Evolutionary conservation across 2,329 filamentous ascomycete genomes (phyloP).

Genomic region (Sporothrix mexicana): DNA sequence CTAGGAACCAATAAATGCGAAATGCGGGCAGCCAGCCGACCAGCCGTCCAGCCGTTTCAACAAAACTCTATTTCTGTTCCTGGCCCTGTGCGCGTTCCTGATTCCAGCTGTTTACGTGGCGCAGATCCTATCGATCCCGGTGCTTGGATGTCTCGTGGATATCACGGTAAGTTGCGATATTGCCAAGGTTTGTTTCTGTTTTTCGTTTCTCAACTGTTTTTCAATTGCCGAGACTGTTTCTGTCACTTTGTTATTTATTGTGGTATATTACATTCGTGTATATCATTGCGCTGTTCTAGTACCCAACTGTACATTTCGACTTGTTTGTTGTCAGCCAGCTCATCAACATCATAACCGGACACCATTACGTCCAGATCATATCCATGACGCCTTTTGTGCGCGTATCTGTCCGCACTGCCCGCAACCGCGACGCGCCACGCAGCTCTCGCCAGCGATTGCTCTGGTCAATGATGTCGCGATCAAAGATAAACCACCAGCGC

Average conservation of each 20-base stretch:
- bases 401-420: conserved; percentile 6
- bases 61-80: background rate
- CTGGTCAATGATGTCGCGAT: conserved; percentile 57
- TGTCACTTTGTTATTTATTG: background rate
- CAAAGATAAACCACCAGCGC: conserved; percentile 67
- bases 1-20: background rate
- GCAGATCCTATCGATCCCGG: background rate
- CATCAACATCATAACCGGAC: background rate
- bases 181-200: background rate
- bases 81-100: conserved; percentile 4
- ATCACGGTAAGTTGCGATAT: background rate
- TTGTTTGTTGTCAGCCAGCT: background rate
- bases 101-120: background rate
- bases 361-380: background rate
- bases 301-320: background rate
- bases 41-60: background rate
- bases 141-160: background rate
- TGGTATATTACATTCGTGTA: conserved; percentile 5
- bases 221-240: background rate
- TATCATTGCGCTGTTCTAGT: background rate
- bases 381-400: conserved; percentile 15
- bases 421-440: conserved; percentile 49
- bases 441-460: conserved; percentile 58
- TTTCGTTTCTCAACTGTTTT: background rate
- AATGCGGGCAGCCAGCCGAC: background rate